phyloP scores from a whole-genome alignment of 495 filamentous ascomycete genomes.

The Lasiosphaeria miniovina region DNA sequence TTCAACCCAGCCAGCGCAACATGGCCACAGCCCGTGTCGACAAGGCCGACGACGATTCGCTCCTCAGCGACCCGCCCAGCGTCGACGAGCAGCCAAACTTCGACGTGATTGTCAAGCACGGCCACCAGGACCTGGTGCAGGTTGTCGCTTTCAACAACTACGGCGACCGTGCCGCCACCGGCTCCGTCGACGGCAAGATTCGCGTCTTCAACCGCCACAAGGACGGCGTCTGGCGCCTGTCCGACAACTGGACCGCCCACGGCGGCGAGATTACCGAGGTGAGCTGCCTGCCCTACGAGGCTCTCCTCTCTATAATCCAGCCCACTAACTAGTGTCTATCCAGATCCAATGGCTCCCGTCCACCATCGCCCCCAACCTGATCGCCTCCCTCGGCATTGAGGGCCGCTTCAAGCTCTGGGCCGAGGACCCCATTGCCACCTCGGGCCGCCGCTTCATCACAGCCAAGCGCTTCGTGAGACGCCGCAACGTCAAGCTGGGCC shows the following conservation, averaged over 20 bases:
- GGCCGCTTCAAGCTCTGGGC: slow-evolving; percentile 86
- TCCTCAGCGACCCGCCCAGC: slow-evolving; percentile 71
- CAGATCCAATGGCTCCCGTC: slow-evolving; percentile 76
- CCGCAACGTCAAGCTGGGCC: slow-evolving; percentile 1
- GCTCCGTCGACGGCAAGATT: slow-evolving; percentile 88
- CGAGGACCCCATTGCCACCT: slow-evolving; percentile 73
- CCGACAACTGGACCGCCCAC: slow-evolving; percentile 88
- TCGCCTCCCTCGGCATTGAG: slow-evolving; percentile 73
- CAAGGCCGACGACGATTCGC: slow-evolving; percentile 17
- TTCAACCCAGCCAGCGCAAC: neutral
- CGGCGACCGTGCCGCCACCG: slow-evolving; percentile 85
- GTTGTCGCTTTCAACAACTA: slow-evolving; percentile 72
- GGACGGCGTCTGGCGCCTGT: slow-evolving; percentile 72
- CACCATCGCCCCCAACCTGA: slow-evolving; percentile 54
- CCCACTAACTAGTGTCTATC: slow-evolving; percentile 1
- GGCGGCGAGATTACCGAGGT: slow-evolving; percentile 89
- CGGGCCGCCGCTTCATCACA: slow-evolving; percentile 72
- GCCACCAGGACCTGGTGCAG: slow-evolving; percentile 67
- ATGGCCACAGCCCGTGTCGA: neutral
- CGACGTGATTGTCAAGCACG: slow-evolving; percentile 51
- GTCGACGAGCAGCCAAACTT: slow-evolving; percentile 67
- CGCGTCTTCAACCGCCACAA: slow-evolving; percentile 83
- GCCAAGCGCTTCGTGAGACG: slow-evolving; percentile 15
- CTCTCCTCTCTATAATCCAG: slow-evolving; percentile 1
- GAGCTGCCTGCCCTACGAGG: slow-evolving; percentile 23